Evolutionary conservation across 208 protist species (phyloP).

Genomic region (Acanthamoeba culbertsoni): DNA sequence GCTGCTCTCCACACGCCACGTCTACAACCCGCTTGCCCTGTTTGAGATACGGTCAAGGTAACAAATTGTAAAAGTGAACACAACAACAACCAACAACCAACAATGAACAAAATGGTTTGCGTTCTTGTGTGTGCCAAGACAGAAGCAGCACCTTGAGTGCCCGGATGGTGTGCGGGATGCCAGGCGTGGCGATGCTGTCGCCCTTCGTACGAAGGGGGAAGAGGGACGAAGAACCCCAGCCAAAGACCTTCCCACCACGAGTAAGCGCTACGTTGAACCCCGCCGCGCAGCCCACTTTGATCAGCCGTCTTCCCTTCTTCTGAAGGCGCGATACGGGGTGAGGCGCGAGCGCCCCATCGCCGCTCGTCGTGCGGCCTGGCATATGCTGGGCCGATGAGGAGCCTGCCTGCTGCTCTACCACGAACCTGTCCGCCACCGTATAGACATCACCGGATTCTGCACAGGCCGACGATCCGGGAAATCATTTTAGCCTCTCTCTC

Average conservation of each 20-base stretch:
- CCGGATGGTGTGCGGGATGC: conserved; percentile 25
- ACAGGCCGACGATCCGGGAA: too few species aligned
- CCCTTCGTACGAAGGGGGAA: conserved; percentile 12
- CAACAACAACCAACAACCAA: too few species aligned
- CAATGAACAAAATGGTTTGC: not conserved
- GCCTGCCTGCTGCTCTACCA: not conserved
- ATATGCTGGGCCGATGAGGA: not conserved
- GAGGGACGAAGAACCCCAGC: not conserved
- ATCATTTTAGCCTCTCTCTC: too few species aligned
- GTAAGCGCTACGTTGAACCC: conserved; percentile 39
- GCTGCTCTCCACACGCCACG: conserved; percentile 50
- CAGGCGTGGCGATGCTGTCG: not conserved
- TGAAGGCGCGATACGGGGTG: not conserved
- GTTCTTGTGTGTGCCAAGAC: not conserved
- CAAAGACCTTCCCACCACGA: not conserved
- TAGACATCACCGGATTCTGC: conserved; percentile 43
- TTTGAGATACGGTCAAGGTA: not conserved
- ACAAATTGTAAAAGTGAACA: too few species aligned
- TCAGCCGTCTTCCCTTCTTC: not conserved
- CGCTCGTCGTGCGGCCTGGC: not conserved
- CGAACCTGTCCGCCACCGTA: conserved; percentile 19
- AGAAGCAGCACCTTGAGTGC: conserved; percentile 34
- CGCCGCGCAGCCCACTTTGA: conserved; percentile 33
- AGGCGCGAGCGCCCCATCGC: not conserved
- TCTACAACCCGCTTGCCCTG: conserved; percentile 50